Base-by-base conservation (phyloP, 257 asterid species). In the Eustoma russellianum region DNA sequence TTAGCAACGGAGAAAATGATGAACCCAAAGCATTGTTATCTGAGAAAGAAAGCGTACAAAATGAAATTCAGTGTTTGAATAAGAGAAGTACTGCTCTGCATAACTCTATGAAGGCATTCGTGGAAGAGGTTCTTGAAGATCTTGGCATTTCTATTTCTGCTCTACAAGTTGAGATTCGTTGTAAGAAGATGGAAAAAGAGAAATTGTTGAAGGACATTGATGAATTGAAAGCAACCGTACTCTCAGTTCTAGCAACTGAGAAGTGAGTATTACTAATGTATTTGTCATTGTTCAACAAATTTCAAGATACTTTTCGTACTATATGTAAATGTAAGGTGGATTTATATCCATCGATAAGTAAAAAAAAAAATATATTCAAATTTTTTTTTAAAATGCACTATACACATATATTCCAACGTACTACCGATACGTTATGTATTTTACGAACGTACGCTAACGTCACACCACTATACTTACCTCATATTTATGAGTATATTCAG, bases 121-220 rank as follows among this genome's bases (percentile, higher is more conserved):
- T 69, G 53, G 79, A 72, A 44, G 79, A 76, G 48, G 67, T 69
- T 54, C 59, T 76, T 51, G 71, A 65, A 62, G 78, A 76, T 61
- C 74, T 68, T 44, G 76, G 63, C 5, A 33, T 63, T 24, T 59
- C 73, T 19, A 65, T 16, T 38, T 64, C 74, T 41, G 81, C 74
- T 57, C 68, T 70, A 56, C 59, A 64, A 4, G 54, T 70, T 64
- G 75, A 75, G 64, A 64, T 75, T 28, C 64, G 50, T 48, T 18
- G 64, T 40, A 62, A 50, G 64, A 53, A 52, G 33, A 44, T 52
- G 16, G 81, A 75, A 65, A 75, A 67, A 49, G 77, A 64, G 59
- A 70, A 67, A 60, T 53, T 75, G 68, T 65, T 67, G 18, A 61
- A 59, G 57, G 72, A 70, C 41, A 61, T 70, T 17, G 66, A 48